A percentile compares a stretch with the other conserved stretches of the same genome.
phyloP scores from a whole-genome alignment of 2,329 filamentous ascomycete species.

The Fusarium tupiense region DNA sequence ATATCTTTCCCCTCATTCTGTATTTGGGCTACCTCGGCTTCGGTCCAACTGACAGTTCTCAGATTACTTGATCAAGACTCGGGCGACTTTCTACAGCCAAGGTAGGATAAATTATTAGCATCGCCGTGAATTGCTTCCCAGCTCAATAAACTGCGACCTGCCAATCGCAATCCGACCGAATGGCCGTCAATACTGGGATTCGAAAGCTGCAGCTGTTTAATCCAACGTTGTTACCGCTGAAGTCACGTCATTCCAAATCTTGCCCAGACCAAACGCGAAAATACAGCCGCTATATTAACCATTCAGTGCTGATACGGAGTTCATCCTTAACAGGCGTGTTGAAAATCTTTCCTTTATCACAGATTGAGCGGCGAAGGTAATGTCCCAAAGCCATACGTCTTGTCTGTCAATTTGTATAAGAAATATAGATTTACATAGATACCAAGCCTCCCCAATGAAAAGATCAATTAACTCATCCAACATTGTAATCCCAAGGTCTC shows the following conservation, averaged over 20 bases:
- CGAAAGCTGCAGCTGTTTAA: background rate
- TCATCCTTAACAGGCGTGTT: too few relatives aligned
- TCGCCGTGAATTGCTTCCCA: background rate
- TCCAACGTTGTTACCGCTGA: background rate
- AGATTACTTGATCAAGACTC: background rate
- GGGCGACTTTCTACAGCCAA: background rate
- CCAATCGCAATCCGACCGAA: rapidly evolving
- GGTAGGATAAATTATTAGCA: background rate
- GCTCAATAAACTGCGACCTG: rapidly evolving
- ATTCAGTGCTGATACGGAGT: too few relatives aligned
- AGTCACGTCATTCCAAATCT: background rate
- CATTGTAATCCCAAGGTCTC: too few relatives aligned
- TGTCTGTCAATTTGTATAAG: background rate
- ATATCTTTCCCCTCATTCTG: background rate
- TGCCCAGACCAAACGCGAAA: background rate
- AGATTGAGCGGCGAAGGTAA: background rate
- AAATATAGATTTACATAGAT: too few relatives aligned
- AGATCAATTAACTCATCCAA: too few relatives aligned
- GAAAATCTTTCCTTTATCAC: background rate
- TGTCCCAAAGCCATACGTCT: background rate
- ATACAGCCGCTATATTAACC: rapidly evolving
- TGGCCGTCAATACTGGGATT: rapidly evolving
- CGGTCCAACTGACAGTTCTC: background rate
- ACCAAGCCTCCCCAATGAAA: too few relatives aligned
- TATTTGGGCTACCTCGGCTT: background rate